A percentile compares a stretch with the other conserved stretches of the same genome.
Evolutionary conservation across 805 yeast species (phyloP).

Genomic region (Teunomyces atbi): DNA sequence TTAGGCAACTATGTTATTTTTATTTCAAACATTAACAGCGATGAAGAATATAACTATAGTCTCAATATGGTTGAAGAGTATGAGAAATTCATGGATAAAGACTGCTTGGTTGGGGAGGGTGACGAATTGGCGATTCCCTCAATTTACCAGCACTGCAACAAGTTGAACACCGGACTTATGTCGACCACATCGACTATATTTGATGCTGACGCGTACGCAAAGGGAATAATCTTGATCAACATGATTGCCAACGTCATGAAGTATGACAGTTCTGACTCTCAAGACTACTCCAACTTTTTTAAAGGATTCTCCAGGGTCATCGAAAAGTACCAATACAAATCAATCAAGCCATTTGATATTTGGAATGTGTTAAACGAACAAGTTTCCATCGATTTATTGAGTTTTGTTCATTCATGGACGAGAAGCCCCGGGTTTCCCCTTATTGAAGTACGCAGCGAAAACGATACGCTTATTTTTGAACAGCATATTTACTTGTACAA

Average conservation of each 20-base stretch:
- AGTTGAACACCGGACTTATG: slow-evolving; percentile 21
- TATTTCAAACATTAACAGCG: slow-evolving; percentile 16
- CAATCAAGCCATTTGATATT: slow-evolving; percentile 50
- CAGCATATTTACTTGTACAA: slow-evolving; percentile 39
- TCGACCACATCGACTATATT: slow-evolving; percentile 45
- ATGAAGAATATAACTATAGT: slow-evolving; percentile 9
- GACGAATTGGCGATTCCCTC: slow-evolving; percentile 25
- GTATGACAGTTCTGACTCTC: slow-evolving; percentile 17
- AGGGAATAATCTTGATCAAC: slow-evolving; percentile 56
- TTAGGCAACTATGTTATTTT: slow-evolving; percentile 50
- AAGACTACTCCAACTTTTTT: slow-evolving; percentile 28
- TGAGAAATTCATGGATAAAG: slow-evolving; percentile 36
- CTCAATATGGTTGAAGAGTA: slow-evolving; percentile 11
- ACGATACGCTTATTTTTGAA: slow-evolving; percentile 26
- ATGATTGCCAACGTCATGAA: slow-evolving; percentile 49
- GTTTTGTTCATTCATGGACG: slow-evolving; percentile 60
- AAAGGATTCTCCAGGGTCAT: slow-evolving; percentile 39
- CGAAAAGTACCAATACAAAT: slow-evolving; percentile 27
- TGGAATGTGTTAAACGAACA: slow-evolving; percentile 46
- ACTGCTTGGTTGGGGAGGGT: slow-evolving; percentile 24
- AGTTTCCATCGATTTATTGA: slow-evolving; percentile 43
- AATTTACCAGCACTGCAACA: slow-evolving; percentile 32
- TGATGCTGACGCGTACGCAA: slow-evolving; percentile 51
- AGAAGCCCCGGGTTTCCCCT: slow-evolving; percentile 60
- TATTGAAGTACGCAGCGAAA: slow-evolving; percentile 33